Percentiles rank a stretch among this genome's conserved stretches.
Evolutionary conservation across 495 filamentous ascomycete genomes (phyloP).

Genomic region (Hypomontagnella submonticulosa): DNA sequence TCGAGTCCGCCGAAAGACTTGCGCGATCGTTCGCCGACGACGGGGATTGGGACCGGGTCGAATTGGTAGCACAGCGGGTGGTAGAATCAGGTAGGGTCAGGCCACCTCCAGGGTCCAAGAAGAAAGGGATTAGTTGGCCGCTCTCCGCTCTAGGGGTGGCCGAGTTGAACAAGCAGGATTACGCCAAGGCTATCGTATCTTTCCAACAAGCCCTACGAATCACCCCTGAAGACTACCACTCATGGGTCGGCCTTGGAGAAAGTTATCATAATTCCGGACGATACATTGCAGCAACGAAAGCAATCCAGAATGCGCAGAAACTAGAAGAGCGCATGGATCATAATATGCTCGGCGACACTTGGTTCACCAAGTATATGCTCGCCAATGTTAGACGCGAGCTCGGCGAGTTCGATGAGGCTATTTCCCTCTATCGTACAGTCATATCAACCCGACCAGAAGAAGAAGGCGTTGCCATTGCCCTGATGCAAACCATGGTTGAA

Average conservation of each 20-base stretch:
- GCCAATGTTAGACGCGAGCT: slow-evolving; percentile 93
- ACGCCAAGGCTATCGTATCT: slow-evolving; percentile 83
- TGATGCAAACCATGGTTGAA: slow-evolving; percentile 88
- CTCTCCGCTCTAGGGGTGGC: slow-evolving; percentile 96
- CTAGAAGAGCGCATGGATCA: slow-evolving; percentile 67
- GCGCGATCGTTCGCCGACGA: slow-evolving; percentile 86
- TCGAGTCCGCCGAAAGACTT: slow-evolving; percentile 87
- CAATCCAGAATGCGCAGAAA: slow-evolving; percentile 81
- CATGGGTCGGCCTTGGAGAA: slow-evolving; percentile 95
- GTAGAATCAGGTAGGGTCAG: slow-evolving; percentile 91
- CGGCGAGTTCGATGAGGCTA: slow-evolving; percentile 86
- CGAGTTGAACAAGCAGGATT: slow-evolving; percentile 94
- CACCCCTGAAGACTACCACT: slow-evolving; percentile 86
- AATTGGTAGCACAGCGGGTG: slow-evolving; percentile 88
- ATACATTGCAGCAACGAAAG: slow-evolving; percentile 91
- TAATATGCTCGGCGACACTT: slow-evolving; percentile 67
- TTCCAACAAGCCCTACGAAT: slow-evolving; percentile 92
- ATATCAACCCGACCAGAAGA: slow-evolving; percentile 73
- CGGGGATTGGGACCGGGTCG: slow-evolving; percentile 95
- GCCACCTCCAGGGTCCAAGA: slow-evolving; percentile 89
- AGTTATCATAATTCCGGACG: slow-evolving; percentile 94
- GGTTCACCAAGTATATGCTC: slow-evolving; percentile 98
- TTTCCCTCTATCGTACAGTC: slow-evolving; percentile 77
- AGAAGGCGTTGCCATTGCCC: slow-evolving; percentile 84
- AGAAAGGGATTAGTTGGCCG: slow-evolving; percentile 93